Evolutionary conservation across 495 filamentous ascomycete genomes (phyloP), one percentile per base, ranked within the genome.

Genomic region (Podospora australis): DNA sequence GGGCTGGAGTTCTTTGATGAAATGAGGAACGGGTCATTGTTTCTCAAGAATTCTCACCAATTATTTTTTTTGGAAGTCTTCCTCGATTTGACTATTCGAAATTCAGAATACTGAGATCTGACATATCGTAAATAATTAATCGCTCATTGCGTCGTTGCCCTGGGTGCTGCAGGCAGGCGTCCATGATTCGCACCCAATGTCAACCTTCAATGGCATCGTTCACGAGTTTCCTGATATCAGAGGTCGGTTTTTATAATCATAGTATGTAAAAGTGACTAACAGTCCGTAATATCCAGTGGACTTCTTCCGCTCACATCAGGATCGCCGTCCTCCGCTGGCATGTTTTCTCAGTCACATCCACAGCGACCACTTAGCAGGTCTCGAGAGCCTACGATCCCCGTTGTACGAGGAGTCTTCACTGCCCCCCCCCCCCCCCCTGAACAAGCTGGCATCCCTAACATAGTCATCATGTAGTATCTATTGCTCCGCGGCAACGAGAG

Each of bases 321-420:
- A 70, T 1, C 65, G 63, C 14, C 72, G 65, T 22, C 74, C 85
- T 23, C 87, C 90, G 2, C 60, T 94, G 35, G 90, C 87, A 13
- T 95, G 86, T 60, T 95, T 97, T 60, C 73, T 97, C 30, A 91
- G 85, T 59, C 91, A 97, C 77, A 83, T 95, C 9, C 91, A 96
- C 62, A 94, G 84, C 48, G 90, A 96, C 53, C 90, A 97, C 65
- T 75, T 96, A 6, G 78, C 77, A 48, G 91, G 91, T 1, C 75
- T 96, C 22, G 91, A 96, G 58, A 81, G 72, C 41, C 73, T 86
- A 41, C 78, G 78, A 26, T 74, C 84, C 20, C 84, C 87, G 0
- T 95, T 94, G 74, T 78, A 61, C n/a, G n/a, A n/a, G n/a, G n/a
- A 39, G 70, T 25, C 2, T 6, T 2, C 2, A n/a, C n/a, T n/a